phyloP scores from a whole-genome alignment of 23 red algal genomes.

The Rhodosorus marinus region DNA sequence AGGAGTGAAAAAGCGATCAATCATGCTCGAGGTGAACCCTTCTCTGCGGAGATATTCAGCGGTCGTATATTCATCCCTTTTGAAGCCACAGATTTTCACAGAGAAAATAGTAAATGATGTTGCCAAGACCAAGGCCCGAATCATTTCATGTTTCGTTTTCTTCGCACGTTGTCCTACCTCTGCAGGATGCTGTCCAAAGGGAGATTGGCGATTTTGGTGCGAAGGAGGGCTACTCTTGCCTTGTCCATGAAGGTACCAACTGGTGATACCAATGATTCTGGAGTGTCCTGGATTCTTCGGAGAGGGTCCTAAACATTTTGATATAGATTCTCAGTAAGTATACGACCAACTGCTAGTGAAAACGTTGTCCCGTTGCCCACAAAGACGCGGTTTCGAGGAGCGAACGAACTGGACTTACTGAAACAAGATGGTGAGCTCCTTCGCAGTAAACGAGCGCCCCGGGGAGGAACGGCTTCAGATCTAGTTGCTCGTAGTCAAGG shows the following conservation, averaged over 20 bases:
- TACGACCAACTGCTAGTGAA: too few relatives aligned
- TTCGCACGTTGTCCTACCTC: too few relatives aligned
- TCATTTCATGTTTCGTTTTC: too few relatives aligned
- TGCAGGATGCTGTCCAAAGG: too few relatives aligned
- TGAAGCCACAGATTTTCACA: not conserved
- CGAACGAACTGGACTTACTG: too few relatives aligned
- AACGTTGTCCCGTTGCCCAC: too few relatives aligned
- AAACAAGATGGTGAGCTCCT: conserved; percentile 25
- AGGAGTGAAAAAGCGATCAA: conserved; percentile 64
- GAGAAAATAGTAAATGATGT: too few relatives aligned
- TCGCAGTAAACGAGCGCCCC: conserved; percentile 45
- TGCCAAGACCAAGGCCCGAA: too few relatives aligned
- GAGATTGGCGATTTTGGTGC: too few relatives aligned
- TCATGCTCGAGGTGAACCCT: conserved; percentile 35
- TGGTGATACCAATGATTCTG: conserved; percentile 4
- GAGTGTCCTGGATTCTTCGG: conserved; percentile 10
- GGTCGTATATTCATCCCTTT: conserved; percentile 3
- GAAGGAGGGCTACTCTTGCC: conserved; percentile 32
- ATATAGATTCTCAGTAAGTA: too few relatives aligned
- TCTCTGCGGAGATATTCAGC: not conserved
- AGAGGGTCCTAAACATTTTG: conserved; percentile 64
- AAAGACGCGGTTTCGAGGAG: too few relatives aligned
- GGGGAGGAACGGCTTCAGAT: conserved; percentile 60
- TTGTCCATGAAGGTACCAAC: conserved; percentile 49
- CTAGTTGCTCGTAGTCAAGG: conserved; percentile 21